phyloP scores from a whole-genome alignment of 345 rosid genomes.

The Rubroshorea leprosula region DNA sequence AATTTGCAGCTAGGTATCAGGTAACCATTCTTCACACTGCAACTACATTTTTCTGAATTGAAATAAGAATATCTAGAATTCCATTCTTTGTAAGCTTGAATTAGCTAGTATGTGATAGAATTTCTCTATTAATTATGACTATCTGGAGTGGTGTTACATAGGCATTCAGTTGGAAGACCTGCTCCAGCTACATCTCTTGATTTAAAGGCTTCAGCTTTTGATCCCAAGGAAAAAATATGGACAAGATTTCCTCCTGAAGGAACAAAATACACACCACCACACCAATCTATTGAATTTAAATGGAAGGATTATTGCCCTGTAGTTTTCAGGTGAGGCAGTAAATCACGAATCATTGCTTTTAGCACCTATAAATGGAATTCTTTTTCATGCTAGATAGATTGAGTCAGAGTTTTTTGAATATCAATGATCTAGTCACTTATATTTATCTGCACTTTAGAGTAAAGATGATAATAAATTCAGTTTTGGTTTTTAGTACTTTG shows the following conservation, averaged over 20 bases:
- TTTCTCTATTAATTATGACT: background rate
- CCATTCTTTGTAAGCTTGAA: background rate
- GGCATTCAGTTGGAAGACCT: conserved; percentile 88
- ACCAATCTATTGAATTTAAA: conserved; percentile 72
- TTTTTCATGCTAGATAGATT: too few relatives aligned
- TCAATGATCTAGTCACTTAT: too few relatives aligned
- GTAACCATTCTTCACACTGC: conserved; percentile 14
- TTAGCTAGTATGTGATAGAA: conserved; percentile 7
- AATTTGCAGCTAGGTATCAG: conserved; percentile 76
- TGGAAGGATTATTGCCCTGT: conserved; percentile 99
- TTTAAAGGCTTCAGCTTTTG: conserved; percentile 84
- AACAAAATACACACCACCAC: conserved; percentile 87
- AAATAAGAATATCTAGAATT: too few relatives aligned
- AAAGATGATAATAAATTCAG: background rate
- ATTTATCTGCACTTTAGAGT: too few relatives aligned
- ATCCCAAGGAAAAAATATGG: conserved; percentile 91
- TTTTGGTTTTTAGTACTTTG: too few relatives aligned
- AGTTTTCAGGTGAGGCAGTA: conserved; percentile 66
- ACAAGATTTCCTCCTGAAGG: conserved; percentile 92
- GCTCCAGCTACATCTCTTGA: conserved; percentile 70
- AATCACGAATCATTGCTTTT: background rate
- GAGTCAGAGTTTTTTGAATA: too few relatives aligned
- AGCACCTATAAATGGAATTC: too few relatives aligned
- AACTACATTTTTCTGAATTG: too few relatives aligned
- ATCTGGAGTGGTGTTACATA: conserved; percentile 9